Conservation (phyloP, 225 moss, liverwort and hornwort genomes). For the Polytrichum formosum region DNA sequence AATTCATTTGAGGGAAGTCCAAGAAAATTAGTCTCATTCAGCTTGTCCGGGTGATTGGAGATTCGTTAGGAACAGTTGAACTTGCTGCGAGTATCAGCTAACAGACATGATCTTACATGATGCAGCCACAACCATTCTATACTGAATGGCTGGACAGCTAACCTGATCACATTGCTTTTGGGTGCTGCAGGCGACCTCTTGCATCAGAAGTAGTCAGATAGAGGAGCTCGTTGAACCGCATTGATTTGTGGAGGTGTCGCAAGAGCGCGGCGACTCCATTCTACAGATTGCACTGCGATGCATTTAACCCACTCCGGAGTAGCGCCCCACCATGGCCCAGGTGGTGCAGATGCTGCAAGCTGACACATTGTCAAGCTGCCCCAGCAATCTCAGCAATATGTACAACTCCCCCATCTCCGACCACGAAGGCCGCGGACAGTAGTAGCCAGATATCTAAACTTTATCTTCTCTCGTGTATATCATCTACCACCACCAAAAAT, state of each 20-base stretch:
- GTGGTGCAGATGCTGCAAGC: constrained; percentile 74
- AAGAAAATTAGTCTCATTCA: no score
- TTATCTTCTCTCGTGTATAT: not conserved
- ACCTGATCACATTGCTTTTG: not conserved
- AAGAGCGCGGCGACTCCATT: constrained; percentile 61
- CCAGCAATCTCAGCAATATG: constrained; percentile 66
- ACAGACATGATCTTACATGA: not conserved
- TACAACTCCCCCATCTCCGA: constrained; percentile 51
- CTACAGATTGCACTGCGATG: constrained; percentile 73
- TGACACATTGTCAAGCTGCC: constrained; percentile 67
- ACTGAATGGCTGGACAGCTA: no score
- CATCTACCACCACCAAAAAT: no score
- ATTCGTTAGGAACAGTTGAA: no score
- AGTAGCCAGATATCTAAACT: not conserved
- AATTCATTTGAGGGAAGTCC: no score
- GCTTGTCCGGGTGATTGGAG: no score
- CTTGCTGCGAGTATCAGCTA: not conserved
- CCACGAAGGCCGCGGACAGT: constrained; percentile 34
- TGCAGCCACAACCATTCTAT: not conserved
- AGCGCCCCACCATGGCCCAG: constrained; percentile 76
- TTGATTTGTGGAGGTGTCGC: constrained; percentile 31
- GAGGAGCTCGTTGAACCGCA: constrained; percentile 29
- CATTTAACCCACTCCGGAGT: constrained; percentile 60
- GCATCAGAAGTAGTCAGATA: constrained; percentile 27
- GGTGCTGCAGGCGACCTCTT: constrained; percentile 37